Evolutionary conservation across 116 monocot genomes (phyloP), one percentile per base, ranked within the genome.

Genomic region (Dioscorea cayenensis): DNA sequence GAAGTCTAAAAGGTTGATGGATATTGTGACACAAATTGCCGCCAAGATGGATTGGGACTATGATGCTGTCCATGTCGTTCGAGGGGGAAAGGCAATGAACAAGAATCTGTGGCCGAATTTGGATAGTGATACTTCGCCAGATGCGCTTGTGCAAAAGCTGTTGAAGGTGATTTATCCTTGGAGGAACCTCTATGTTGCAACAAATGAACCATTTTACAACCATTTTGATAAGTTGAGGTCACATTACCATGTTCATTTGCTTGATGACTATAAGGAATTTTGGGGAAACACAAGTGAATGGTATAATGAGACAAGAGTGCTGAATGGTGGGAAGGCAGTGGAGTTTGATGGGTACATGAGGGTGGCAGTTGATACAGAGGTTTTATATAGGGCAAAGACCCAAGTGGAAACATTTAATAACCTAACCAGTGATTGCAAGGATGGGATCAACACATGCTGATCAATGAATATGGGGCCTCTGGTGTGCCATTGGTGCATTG

Each of bases 1-100:
- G 92, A 95, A 95, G 75, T 91, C 91, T 2, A 95, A 95, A 83
- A 69, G 83, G 38, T 70, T 99, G 73, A 99, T 93, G 93, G 90
- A 91, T 73, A 91, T 99, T 19, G 97, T 93, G 14, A 66, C 85
- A 0, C 78, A 85, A 84, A 93, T 99, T 6, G 83, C 89, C 0
- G 97, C 89, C 20, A 90, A 86, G 72, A 85, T 99, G 94, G 91
- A 99, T 22, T 99, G 97, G 97, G 86, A 99, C 72, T 99, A 83
- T 73, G 97, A 99, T 62, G 88, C 82, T 0, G 87, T 93, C 6
- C 97, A 99, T 74, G 97, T 99, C 11, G 86, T 99, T 14, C 71
- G 97, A 37, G 97, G 97, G 17, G 69, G 72, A 76, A 99, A 99
- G 71, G 90, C 97, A 0, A 49, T 18, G 60, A 87, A 93, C 51